Evolutionary conservation across 2,329 filamentous ascomycete genomes (phyloP).

Genomic region (Endocalyx cinctus): DNA sequence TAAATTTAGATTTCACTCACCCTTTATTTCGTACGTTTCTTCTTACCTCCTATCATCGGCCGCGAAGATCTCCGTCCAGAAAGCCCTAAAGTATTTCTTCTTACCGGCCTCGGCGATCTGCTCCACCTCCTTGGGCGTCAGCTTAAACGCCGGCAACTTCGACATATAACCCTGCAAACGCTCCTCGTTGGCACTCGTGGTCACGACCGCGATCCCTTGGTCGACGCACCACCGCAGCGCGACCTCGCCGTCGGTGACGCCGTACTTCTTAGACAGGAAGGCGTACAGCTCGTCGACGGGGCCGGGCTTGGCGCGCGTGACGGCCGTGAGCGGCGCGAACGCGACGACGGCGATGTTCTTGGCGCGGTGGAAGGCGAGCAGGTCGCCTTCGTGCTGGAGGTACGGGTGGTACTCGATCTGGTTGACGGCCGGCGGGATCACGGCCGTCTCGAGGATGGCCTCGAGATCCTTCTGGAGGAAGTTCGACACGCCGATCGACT

Average conservation of each 20-base stretch:
- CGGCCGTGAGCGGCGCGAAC: slow-evolving; percentile 49
- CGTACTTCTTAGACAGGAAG: slow-evolving; percentile 52
- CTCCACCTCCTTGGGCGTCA: slow-evolving; percentile 54
- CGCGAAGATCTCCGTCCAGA: slow-evolving; percentile 51
- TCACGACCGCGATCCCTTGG: slow-evolving; percentile 53
- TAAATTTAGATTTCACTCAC: too few relatives aligned
- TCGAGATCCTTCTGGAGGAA: slow-evolving; percentile 57
- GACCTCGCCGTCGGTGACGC: slow-evolving; percentile 50
- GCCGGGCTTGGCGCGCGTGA: slow-evolving; percentile 42
- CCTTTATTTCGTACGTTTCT: too few relatives aligned
- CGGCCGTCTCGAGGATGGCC: slow-evolving; percentile 52
- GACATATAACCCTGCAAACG: slow-evolving; percentile 51
- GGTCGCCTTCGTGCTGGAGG: slow-evolving; percentile 53
- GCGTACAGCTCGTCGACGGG: slow-evolving; percentile 49
- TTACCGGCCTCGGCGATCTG: slow-evolving; percentile 51
- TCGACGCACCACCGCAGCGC: slow-evolving; percentile 58
- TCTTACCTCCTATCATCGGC: slow-evolving; percentile 43
- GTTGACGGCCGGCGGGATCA: slow-evolving; percentile 63
- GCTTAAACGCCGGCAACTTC: slow-evolving; percentile 50
- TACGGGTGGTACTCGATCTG: slow-evolving; percentile 82
- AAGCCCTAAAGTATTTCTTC: slow-evolving; percentile 58
- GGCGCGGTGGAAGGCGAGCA: slow-evolving; percentile 53
- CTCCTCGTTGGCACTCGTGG: slow-evolving; percentile 55
- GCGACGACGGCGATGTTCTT: slow-evolving; percentile 53
- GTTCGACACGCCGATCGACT: slow-evolving; percentile 75